Evolutionary conservation across 2,329 filamentous ascomycete genomes (phyloP).

Genomic region (Ambrosiella xylebori): DNA sequence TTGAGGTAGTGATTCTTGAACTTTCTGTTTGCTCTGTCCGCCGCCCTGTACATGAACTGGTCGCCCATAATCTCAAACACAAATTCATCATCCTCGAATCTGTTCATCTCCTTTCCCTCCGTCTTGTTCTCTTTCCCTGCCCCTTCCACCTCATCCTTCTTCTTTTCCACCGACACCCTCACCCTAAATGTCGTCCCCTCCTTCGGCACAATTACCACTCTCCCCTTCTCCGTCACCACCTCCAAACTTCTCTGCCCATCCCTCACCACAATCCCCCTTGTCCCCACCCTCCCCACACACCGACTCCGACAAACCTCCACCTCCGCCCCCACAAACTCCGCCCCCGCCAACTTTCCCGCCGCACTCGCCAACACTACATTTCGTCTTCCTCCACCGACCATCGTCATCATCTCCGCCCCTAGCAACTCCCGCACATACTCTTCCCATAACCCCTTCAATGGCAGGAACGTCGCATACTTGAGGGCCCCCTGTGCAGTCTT

Average conservation of each 20-base stretch:
- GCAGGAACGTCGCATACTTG: constrained; percentile 55
- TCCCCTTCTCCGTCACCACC: constrained; percentile 54
- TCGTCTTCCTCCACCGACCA: constrained; percentile 24
- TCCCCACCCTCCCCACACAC: constrained; percentile 66
- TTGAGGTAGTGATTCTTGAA: constrained; percentile 72
- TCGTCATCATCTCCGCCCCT: constrained; percentile 31
- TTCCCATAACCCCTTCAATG: constrained; percentile 63
- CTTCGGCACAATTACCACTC: constrained; percentile 69
- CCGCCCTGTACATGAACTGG: constrained; percentile 67
- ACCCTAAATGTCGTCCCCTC: constrained; percentile 76
- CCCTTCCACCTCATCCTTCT: constrained; percentile 1
- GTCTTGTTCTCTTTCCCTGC: constrained; percentile 5
- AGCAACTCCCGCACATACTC: constrained; percentile 73
- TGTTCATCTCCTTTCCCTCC: background rate
- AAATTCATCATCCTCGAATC: constrained; percentile 23
- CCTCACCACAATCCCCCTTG: constrained; percentile 72
- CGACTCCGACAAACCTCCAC: constrained; percentile 67
- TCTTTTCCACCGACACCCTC: constrained; percentile 34
- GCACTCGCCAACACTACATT: constrained; percentile 38
- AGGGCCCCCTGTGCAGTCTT: constrained; percentile 16
- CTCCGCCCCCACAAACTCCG: constrained; percentile 79
- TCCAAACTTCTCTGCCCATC: constrained; percentile 80
- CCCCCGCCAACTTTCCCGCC: constrained; percentile 62
- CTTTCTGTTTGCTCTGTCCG: constrained; percentile 77
- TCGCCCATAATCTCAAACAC: constrained; percentile 76